Evolutionary conservation across 2,329 filamentous ascomycete genomes (phyloP).

Genomic region (Clarireedia hainanense): DNA sequence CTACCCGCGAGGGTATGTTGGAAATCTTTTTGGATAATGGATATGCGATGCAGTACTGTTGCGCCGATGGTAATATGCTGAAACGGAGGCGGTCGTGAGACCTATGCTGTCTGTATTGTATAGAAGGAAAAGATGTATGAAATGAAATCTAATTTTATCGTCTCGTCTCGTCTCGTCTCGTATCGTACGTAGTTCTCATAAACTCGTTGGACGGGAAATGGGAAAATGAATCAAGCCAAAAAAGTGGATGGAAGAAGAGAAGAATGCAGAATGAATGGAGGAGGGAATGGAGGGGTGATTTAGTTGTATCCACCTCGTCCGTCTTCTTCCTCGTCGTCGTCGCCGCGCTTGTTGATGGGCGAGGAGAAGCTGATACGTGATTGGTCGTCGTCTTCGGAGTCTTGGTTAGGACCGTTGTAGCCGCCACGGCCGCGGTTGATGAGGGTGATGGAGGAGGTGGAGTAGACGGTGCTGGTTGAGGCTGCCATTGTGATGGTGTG

Average conservation of each 20-base stretch:
- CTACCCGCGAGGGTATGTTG: background rate
- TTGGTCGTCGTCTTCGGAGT: conserved; percentile 11
- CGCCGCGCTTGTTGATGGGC: conserved; percentile 22
- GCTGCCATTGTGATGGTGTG: conserved; percentile 16
- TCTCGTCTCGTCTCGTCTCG: background rate
- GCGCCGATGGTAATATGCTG: background rate
- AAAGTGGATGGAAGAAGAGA: background rate
- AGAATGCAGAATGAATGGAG: background rate
- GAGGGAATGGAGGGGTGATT: background rate
- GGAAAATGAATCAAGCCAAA: background rate
- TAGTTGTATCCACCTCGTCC: conserved; percentile 27
- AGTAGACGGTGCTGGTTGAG: conserved; percentile 5
- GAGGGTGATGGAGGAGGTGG: conserved; percentile 5
- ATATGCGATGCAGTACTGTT: background rate
- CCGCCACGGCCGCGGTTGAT: conserved; percentile 22
- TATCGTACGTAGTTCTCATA: background rate
- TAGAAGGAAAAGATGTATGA: too few species aligned
- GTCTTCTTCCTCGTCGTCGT: conserved; percentile 28
- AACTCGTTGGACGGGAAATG: background rate
- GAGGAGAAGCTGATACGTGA: background rate
- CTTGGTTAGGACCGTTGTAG: conserved; percentile 17
- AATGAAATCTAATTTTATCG: background rate
- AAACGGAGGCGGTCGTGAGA: background rate
- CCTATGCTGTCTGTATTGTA: background rate
- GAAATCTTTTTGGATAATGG: background rate